Evolutionary conservation across 331 rosid species (phyloP).

Genomic region (Dryas integrifolia): DNA sequence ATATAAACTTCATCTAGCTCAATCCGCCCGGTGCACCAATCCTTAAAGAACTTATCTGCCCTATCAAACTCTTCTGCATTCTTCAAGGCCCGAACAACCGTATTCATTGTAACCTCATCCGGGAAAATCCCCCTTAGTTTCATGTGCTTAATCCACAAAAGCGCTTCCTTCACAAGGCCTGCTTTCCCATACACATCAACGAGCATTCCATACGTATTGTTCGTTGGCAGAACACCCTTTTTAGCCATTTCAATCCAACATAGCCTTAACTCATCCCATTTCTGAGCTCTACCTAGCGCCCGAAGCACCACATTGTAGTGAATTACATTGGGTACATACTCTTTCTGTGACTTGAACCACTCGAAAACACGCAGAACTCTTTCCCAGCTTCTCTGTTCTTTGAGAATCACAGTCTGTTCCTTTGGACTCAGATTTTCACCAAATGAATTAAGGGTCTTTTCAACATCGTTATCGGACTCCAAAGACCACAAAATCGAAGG

Average conservation of each 20-base stretch:
- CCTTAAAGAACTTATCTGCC: constrained; percentile 72
- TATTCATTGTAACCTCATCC: constrained; percentile 87
- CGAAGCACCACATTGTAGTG: constrained; percentile 88
- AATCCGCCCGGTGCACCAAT: constrained; percentile 65
- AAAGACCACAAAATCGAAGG: constrained; percentile 49
- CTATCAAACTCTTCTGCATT: constrained; percentile 65
- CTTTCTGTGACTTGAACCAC: constrained; percentile 65
- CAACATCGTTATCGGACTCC: constrained; percentile 38
- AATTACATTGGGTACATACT: constrained; percentile 68
- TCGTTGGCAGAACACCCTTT: constrained; percentile 53
- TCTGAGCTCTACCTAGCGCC: constrained; percentile 63
- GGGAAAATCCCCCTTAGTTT: constrained; percentile 63
- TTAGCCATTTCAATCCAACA: constrained; percentile 85
- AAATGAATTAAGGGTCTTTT: constrained; percentile 43
- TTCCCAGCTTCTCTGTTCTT: constrained; percentile 60
- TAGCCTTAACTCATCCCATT: constrained; percentile 78
- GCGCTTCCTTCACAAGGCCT: constrained; percentile 72
- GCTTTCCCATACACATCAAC: constrained; percentile 85
- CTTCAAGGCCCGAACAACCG: constrained; percentile 78
- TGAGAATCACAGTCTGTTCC: constrained; percentile 72
- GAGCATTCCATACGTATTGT: constrained; percentile 75
- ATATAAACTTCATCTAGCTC: constrained; percentile 65
- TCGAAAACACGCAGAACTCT: constrained; percentile 53
- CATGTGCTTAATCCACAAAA: constrained; percentile 91
- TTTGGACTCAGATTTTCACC: constrained; percentile 43